Evolutionary conservation across 1,139 yeast species (phyloP), one percentile per base, ranked within the genome.

Genomic region (Geotrichum cucujoidarum): DNA sequence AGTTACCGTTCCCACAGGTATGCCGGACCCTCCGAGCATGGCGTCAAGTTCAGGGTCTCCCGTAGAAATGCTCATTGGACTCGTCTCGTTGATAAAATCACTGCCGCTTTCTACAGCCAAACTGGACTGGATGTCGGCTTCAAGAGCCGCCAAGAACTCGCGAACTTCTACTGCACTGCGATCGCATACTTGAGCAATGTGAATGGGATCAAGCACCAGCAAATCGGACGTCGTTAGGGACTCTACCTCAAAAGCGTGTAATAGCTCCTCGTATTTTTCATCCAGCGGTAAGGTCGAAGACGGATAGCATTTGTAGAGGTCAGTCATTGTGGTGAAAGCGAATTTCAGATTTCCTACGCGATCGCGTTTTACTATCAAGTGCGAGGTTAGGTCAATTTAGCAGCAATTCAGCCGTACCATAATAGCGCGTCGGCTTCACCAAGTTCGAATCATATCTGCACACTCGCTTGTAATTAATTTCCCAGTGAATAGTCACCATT

Each of bases 1-100:
- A 0, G 94, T 83, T 2, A 90, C 66, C 37, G 77, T 73, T 2
- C 89, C 83, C 0, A 77, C 57, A 0, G 77, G 78, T 3, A 89
- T 72, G 0, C 97, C 96, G 1, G 59, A 57, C 0, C 65, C 50
- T 14, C 40, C 43, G 11, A 47, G 27, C 6, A 43, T n/a, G 8
- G 13, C 18, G 22, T 47, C 50, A 7, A 47, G 32, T 18, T 21
- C 37, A 13, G 4, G 20, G 11, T 41, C 40, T 1, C 50, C 50
- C 3, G 47, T 39, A 13, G 50, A 25, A 14, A 47, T 22, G 30
- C 16, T 25, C 3, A 4, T 21, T 14, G 8, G 18, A 4, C 21
- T 17, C 8, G 22, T 21, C 20, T 21, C 14, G 10, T 31, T 16
- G 10, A 13, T 5, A 25, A 35, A 11, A 1, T 22, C 30, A 13